Evolutionary conservation across 768 basidiomycete species (phyloP), one percentile per base, ranked within the genome.

Genomic region (Hypholoma fasciculare): DNA sequence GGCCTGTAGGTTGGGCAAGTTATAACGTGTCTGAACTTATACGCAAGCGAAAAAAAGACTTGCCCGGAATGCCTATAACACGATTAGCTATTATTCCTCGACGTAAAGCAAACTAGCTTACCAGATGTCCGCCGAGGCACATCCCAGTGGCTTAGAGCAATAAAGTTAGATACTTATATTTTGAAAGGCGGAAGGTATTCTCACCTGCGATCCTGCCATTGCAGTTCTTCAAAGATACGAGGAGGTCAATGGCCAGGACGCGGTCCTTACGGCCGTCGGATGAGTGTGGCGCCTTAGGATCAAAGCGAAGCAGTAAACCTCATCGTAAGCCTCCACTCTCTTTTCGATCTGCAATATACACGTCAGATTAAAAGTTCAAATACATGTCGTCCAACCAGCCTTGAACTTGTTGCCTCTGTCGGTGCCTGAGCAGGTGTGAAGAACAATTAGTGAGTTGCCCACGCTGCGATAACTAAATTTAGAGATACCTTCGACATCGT

Each of bases 381-480:
- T 13, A n/a, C 26, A 37, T 16, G n/a, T n/a, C 17, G 17, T 30
- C 27, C 1, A n/a, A 37, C 17, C 20, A 53, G 83, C 93, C 82
- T 98, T 98, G 81, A 90, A 96, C 63, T 77, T 82, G 75, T 98
- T 98, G n/a, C 96, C 96, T 61, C 89, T 75, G 69, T 96, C 71
- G 8, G 69, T 70, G 1, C 69, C 69, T 70, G 30, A 7, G 30
- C 7, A 34, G 30, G 9, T 34, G 2, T 34, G 30, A 34, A 34
- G 6, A 9, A 34, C 9, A 34, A 34, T 34, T 9, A 7, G 6
- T 34, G 2, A 34, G 9, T 7, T 34, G 30, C 30, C 30, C 30
- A 34, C 30, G 30, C 1, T 34, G 30, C 6, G 30, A 34, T 34
- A 34, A 34, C 30, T 34, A 34, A 34, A 34, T 34, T 34, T 34